Evolutionary conservation across 257 asterid species (phyloP).

Genomic region (Ophiorrhiza pumila): DNA sequence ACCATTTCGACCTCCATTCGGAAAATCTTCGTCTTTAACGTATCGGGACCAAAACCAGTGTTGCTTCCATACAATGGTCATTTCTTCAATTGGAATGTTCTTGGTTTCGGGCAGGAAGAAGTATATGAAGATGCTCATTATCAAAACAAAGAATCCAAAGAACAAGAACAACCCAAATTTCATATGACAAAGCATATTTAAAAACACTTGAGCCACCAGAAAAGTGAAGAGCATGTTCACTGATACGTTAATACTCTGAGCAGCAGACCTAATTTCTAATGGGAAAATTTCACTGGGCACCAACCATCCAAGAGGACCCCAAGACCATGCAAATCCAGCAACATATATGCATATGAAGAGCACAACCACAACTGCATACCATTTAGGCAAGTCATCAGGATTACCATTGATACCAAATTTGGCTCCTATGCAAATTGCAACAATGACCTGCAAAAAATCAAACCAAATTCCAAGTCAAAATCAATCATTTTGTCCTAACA

Average conservation of each 20-base stretch:
- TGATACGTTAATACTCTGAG: constrained; percentile 65
- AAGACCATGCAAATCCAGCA: constrained; percentile 79
- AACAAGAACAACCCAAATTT: constrained; percentile 76
- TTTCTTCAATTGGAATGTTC: constrained; percentile 77
- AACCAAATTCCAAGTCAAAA: not conserved
- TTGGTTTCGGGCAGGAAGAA: constrained; percentile 80
- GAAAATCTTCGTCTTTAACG: constrained; percentile 39
- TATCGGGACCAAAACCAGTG: constrained; percentile 83
- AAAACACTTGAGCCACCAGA: constrained; percentile 58
- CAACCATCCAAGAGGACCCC: constrained; percentile 93
- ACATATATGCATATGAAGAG: constrained; percentile 67
- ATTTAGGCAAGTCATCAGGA: constrained; percentile 46
- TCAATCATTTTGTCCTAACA: not conserved
- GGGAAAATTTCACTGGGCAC: constrained; percentile 91
- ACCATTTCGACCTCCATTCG: constrained; percentile 21
- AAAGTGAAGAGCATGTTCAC: constrained; percentile 82
- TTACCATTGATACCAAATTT: constrained; percentile 63
- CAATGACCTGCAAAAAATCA: constrained; percentile 35
- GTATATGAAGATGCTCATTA: constrained; percentile 58
- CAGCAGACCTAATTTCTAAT: constrained; percentile 74
- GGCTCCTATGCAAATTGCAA: constrained; percentile 49
- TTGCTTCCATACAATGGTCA: constrained; percentile 64
- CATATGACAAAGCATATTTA: constrained; percentile 67
- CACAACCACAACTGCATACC: constrained; percentile 72
- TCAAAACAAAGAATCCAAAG: constrained; percentile 51